Conservation (phyloP, 306 rosid species). For the Chamaecrista fasciculata region DNA sequence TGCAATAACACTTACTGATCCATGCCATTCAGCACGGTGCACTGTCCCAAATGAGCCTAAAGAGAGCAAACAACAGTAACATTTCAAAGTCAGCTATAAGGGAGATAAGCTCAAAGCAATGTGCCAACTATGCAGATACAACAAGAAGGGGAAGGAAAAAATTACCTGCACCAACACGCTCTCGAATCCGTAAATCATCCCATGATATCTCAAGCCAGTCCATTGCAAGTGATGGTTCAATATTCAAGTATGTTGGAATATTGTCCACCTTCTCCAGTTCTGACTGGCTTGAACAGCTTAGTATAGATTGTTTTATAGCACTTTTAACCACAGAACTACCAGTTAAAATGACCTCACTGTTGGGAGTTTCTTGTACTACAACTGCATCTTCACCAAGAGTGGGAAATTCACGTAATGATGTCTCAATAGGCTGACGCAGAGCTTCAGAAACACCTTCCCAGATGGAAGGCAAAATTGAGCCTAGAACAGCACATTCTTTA, state of each 20-base stretch:
- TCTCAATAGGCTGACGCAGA: constrained; percentile 33
- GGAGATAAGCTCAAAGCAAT: background rate
- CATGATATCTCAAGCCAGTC: constrained; percentile 99
- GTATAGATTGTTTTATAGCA: constrained; percentile 32
- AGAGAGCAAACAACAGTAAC: constrained; percentile 21
- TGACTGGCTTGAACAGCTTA: constrained; percentile 36
- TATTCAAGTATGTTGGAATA: constrained; percentile 64
- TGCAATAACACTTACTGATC: constrained; percentile 64
- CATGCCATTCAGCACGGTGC: constrained; percentile 95
- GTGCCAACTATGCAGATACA: background rate
- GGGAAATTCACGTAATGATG: constrained; percentile 39
- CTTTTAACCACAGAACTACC: constrained; percentile 38
- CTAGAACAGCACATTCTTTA: constrained; percentile 36
- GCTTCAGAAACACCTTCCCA: constrained; percentile 45
- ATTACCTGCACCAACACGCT: constrained; percentile 97
- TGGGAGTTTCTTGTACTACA: constrained; percentile 38
- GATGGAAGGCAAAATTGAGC: constrained; percentile 37
- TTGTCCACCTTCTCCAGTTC: constrained; percentile 43
- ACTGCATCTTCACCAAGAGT: constrained; percentile 35
- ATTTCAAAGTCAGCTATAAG: constrained; percentile 6
- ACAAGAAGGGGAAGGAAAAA: constrained; percentile 19
- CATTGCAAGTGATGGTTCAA: constrained; percentile 99
- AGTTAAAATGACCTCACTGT: constrained; percentile 36
- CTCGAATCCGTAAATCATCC: constrained; percentile 86
- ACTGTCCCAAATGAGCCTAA: constrained; percentile 98